Evolutionary conservation across 192 early-diverging fungal genomes (phyloP).

Genomic region (Radiomyces spectabilis): DNA sequence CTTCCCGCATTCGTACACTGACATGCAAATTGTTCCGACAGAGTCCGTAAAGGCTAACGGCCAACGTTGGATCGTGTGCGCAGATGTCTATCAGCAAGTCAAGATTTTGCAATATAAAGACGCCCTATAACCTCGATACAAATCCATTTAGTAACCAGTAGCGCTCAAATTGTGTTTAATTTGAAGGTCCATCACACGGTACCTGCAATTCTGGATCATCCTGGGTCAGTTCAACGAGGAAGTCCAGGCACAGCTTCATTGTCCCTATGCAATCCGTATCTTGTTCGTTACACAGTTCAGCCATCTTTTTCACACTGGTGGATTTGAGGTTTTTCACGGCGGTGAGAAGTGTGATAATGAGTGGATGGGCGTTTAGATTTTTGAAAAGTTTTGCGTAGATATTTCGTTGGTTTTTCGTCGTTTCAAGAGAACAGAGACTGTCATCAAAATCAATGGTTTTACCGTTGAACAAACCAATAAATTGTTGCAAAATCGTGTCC

Average conservation of each 20-base stretch:
- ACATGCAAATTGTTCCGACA: slow-evolving; percentile 10
- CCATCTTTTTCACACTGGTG: no score
- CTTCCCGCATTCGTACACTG: slow-evolving; percentile 5
- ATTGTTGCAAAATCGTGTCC: not conserved
- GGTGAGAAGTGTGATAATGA: no score
- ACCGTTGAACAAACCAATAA: slow-evolving; percentile 1
- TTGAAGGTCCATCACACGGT: no score
- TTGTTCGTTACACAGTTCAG: not conserved
- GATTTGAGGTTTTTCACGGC: no score
- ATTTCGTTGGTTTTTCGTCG: not conserved
- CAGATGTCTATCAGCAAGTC: slow-evolving; percentile 9
- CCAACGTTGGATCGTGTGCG: not conserved
- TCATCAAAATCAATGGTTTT: slow-evolving; percentile 14
- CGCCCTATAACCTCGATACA: not conserved
- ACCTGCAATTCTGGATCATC: slow-evolving; percentile 17
- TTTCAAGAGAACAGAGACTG: not conserved
- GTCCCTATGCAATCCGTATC: not conserved
- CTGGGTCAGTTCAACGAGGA: slow-evolving; percentile 6
- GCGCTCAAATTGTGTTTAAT: no score
- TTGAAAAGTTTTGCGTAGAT: slow-evolving; percentile 6
- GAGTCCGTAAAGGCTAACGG: not conserved
- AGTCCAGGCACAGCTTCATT: slow-evolving; percentile 5
- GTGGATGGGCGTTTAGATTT: slow-evolving; percentile 6
- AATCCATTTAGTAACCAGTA: no score
- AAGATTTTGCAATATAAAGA: slow-evolving; percentile 11